Evolutionary conservation across 345 rosid species (phyloP), one percentile per base, ranked within the genome.

Genomic region (Populus simonii): DNA sequence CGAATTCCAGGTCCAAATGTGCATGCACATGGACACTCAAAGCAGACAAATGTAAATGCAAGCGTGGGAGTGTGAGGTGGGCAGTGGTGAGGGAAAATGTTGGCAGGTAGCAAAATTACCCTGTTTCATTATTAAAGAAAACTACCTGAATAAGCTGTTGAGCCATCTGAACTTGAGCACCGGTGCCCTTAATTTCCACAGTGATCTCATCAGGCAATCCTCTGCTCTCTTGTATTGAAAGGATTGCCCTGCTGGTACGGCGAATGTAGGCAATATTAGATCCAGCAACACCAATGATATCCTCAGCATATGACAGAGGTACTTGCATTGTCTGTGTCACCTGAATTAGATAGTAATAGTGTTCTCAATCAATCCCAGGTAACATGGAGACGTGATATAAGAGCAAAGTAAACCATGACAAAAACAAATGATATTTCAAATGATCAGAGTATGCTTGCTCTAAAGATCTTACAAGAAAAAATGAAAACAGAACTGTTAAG

Each of bases 201-300:
- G 78, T 72, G 13, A 83, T 83, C 85, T 80, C 79, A 75, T 85
- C 85, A n/a, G 82, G 80, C 18, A 73, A 77, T 36, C 78, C 82
- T 53, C 82, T 79, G 74, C 80, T 80, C 80, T 78, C 84, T 67
- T 82, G 76, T 53, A 82, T 66, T 8, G 78, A 80, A 65, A 80
- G 82, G 53, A 78, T 73, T 53, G 87, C 85, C 75, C 84, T 74
- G 47, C 87, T 85, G 20, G 47, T 66, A 6, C 78, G 82, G 27
- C 85, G 85, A 67, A 85, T 85, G 69, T 78, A 82, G 11, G 82
- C 88, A 49, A 85, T 85, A 65, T 85, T 82, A 12, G 80, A 68
- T 77, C 85, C 87, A 55, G 70, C 80, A 62, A 78, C 66, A 49
- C 87, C 87, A 33, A 82, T 82, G 57, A 85, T 82, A 66, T 80